phyloP scores from a whole-genome alignment of 1,139 yeast genomes.

The Blastobotrys apis region DNA sequence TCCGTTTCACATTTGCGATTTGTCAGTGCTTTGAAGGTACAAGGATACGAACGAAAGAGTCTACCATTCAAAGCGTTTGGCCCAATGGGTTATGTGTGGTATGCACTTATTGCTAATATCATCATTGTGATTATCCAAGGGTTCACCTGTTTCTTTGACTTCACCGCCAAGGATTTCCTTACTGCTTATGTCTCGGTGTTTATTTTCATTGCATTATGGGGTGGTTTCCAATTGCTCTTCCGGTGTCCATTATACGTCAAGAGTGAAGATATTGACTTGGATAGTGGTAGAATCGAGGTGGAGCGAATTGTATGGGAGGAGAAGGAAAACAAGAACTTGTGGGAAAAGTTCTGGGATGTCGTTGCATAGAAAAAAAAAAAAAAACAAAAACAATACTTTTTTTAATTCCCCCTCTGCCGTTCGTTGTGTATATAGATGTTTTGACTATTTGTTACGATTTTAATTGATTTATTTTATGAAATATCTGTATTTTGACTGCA shows the following conservation, averaged over 20 bases:
- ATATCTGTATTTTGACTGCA: too few species aligned
- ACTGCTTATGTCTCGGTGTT: conserved; percentile 66
- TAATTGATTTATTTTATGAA: too few species aligned
- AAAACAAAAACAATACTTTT: too few species aligned
- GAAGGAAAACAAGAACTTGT: conserved; percentile 12
- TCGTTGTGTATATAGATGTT: too few species aligned
- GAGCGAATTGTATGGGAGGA: conserved; percentile 20
- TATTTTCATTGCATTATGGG: conserved; percentile 50
- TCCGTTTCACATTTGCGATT: conserved; percentile 60
- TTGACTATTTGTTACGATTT: too few species aligned
- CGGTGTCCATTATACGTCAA: conserved; percentile 52
- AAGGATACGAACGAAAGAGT: conserved; percentile 49
- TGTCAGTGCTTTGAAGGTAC: conserved; percentile 57
- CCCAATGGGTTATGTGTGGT: conserved; percentile 16
- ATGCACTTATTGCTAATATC: conserved; percentile 47
- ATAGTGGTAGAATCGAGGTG: conserved; percentile 63
- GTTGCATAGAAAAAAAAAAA: too few species aligned
- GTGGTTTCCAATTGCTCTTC: conserved; percentile 48
- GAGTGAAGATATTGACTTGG: conserved; percentile 64
- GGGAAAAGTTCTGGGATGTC: conserved; percentile 16
- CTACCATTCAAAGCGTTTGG: conserved; percentile 53
- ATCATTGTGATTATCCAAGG: conserved; percentile 62
- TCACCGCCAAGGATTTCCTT: conserved; percentile 56
- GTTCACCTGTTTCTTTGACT: conserved; percentile 57
- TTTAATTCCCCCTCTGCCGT: too few species aligned